Evolutionary conservation across 1,284 basidiomycete species (phyloP), one percentile per base, ranked within the genome.

Genomic region (Ganoderma sp.): DNA sequence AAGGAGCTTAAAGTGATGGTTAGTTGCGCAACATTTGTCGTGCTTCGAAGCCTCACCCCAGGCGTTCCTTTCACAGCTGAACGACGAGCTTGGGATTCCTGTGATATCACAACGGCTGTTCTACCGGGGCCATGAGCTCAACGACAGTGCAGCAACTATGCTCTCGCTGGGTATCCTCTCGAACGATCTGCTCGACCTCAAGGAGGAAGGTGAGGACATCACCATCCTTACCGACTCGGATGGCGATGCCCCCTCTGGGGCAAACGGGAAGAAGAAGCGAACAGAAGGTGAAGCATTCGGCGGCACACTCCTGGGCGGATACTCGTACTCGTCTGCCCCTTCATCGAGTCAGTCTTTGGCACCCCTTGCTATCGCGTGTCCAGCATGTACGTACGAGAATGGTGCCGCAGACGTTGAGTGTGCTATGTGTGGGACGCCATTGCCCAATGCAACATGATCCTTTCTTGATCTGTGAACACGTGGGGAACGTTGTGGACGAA

Each of bases 1-100:
- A 93, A 90, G 75, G 91, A 93, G 12, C 86, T 95, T 72, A 94
- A 93, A 77, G 77, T 91, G 63, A 82, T 85, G 83, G 92, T 93
- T 67, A 65, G 86, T 76, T n/a, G n/a, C 19, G 48, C 25, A 25
- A 28, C 39, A 12, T 57, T 57, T 28, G 45, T 4, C 48, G 22
- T 28, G 43, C 34, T 39, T 15, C 45, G 15, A 25, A 14, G 2
- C n/a, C 22, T 50, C 37, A 50, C 10, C 8, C 34, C 5, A 57
- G 3, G 9, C 41, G n/a, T 28, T 50, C 7, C 22, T 39, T 22
- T 28, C 17, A 25, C 48, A 84, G 91, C 77, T 93, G 62, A 85
- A 90, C 63, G 83, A 87, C 28, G 81, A 84, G 41, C 80, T 89
- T 57, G 82, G 84, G 57, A 88, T 94, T 66, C 88, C 92, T 17